Conservation (phyloP, 1,139 yeast genomes). For the Taiozyma sp. region DNA sequence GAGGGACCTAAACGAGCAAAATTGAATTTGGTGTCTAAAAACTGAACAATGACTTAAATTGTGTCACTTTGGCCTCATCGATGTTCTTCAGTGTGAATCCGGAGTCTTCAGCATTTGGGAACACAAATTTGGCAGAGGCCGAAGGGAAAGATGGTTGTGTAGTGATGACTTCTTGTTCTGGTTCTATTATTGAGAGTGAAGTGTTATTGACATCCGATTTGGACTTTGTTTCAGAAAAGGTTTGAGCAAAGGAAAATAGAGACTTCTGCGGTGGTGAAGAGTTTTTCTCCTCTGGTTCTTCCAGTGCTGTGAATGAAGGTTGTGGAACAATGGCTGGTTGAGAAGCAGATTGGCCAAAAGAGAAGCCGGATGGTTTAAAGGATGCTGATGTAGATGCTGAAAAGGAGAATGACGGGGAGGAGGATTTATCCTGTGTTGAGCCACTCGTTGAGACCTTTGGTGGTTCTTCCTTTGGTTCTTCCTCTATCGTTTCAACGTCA, state of each 20-base stretch:
- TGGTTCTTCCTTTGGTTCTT: slow-evolving; percentile 3
- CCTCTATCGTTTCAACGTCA: slow-evolving; percentile 5
- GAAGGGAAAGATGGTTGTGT: not conserved
- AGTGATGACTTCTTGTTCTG: not conserved
- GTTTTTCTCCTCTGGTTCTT: not conserved
- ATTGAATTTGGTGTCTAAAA: slow-evolving; percentile 11
- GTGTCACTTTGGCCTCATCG: slow-evolving; percentile 15
- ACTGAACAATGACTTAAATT: slow-evolving; percentile 14
- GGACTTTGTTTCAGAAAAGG: not conserved
- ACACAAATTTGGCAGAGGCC: slow-evolving; percentile 8
- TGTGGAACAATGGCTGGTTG: not conserved
- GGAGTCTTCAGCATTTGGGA: slow-evolving; percentile 17
- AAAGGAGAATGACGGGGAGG: not conserved
- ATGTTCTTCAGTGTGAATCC: slow-evolving; percentile 14
- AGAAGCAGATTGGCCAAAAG: slow-evolving; percentile 2
- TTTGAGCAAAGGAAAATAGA: not conserved
- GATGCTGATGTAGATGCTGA: not conserved
- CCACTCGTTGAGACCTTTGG: not conserved
- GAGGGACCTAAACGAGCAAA: not conserved
- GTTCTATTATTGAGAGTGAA: not conserved
- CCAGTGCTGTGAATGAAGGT: not conserved
- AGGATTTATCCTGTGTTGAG: not conserved
- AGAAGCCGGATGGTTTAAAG: not conserved
- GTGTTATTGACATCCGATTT: not conserved
- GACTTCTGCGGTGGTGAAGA: not conserved